These are phyloP conservation scores for Globomyces sp. DNA, from an alignment of 371 early-diverging fungal species.

Conservation along the genomic window DNA sequence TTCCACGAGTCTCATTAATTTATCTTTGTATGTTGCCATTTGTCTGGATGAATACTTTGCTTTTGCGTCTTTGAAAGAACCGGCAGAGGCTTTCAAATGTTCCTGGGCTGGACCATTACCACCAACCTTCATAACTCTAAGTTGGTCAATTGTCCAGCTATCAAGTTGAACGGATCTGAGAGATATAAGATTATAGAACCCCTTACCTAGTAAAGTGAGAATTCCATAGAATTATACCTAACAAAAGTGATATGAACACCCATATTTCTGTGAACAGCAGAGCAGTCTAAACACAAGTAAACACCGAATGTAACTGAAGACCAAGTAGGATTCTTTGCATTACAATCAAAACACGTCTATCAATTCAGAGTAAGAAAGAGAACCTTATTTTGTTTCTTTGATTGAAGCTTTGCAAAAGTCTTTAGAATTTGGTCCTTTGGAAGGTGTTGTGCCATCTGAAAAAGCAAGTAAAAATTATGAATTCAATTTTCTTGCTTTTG, in stretches of 20 bases:
- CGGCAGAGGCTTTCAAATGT: conserved; percentile 60
- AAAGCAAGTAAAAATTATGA: too few species aligned
- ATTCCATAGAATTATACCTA: conserved; percentile 54
- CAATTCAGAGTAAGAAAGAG: conserved; percentile 7
- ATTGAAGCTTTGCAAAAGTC: conserved; percentile 7
- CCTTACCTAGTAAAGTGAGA: conserved; percentile 19
- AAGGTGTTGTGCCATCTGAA: neutral
- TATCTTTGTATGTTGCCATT: conserved; percentile 82
- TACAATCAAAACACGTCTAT: conserved; percentile 96
- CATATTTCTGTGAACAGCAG: conserved; percentile 90
- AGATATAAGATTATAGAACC: neutral
- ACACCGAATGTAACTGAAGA: conserved; percentile 94
- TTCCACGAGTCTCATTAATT: conserved; percentile 67
- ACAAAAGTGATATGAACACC: conserved; percentile 97
- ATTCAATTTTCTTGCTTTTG: too few species aligned
- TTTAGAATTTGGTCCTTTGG: conserved; percentile 10
- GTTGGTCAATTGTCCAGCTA: conserved; percentile 92
- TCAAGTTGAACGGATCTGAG: conserved; percentile 82
- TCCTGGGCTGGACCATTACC: conserved; percentile 77
- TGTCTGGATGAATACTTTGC: conserved; percentile 76
- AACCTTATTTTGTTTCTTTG: conserved; percentile 11
- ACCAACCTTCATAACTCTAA: conserved; percentile 89
- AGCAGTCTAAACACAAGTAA: conserved; percentile 98
- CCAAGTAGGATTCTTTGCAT: conserved; percentile 96
- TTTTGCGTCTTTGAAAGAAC: conserved; percentile 69